phyloP scores from a whole-genome alignment of 108 stramenopile species.

The Discostella stelligeroides region DNA sequence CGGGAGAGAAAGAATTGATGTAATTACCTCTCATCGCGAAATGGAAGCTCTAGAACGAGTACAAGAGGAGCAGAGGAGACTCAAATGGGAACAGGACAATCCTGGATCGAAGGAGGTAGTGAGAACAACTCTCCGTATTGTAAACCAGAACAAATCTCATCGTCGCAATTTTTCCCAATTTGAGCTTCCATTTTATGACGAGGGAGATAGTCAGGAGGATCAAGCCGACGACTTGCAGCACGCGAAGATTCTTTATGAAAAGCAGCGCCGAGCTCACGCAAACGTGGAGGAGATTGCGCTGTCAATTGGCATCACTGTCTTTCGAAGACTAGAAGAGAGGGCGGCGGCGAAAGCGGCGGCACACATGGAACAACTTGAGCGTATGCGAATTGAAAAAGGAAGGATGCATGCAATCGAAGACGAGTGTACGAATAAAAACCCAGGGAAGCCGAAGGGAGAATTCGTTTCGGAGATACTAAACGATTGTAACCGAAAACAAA shows the following conservation, averaged over 20 bases:
- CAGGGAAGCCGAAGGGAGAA: background rate
- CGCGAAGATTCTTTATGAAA: slow-evolving; percentile 78
- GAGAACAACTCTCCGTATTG: slow-evolving; percentile 32
- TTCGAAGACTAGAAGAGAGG: slow-evolving; percentile 32
- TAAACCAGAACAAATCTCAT: slow-evolving; percentile 22
- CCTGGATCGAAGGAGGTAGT: slow-evolving; percentile 38
- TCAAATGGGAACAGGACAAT: slow-evolving; percentile 62
- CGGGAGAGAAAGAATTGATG: slow-evolving; percentile 79
- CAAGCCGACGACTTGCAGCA: slow-evolving; percentile 66
- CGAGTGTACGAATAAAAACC: background rate
- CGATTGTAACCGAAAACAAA: slow-evolving; percentile 5
- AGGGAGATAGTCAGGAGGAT: slow-evolving; percentile 75
- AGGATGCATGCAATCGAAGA: slow-evolving; percentile 18
- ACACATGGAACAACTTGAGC: slow-evolving; percentile 23
- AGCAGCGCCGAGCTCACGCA: slow-evolving; percentile 59
- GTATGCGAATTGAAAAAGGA: slow-evolving; percentile 12
- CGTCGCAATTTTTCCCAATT: slow-evolving; percentile 68
- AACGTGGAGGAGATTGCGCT: slow-evolving; percentile 51
- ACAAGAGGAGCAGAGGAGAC: slow-evolving; percentile 72
- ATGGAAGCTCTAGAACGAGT: slow-evolving; percentile 74
- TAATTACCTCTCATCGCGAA: slow-evolving; percentile 72
- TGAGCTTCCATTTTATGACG: slow-evolving; percentile 86
- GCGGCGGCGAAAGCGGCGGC: slow-evolving; percentile 40
- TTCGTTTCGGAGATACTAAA: slow-evolving; percentile 20
- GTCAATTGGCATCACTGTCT: slow-evolving; percentile 46